phyloP scores from a whole-genome alignment of 2,329 filamentous ascomycete genomes.

The Diaporthe destruens region DNA sequence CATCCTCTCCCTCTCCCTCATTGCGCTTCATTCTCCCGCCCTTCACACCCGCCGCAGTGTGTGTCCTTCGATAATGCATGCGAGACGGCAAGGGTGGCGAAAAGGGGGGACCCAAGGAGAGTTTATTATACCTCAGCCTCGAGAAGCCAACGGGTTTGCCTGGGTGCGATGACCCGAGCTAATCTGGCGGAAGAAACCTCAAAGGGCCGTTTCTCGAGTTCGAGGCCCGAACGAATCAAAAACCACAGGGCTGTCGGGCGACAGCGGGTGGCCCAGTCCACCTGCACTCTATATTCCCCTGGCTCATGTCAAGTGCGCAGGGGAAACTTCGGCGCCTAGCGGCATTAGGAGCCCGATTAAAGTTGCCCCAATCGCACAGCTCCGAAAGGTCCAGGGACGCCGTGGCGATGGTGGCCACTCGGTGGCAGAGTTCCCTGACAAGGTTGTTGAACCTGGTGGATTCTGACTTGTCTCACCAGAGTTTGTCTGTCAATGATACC shows the following conservation, averaged over 20 bases:
- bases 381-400: background rate
- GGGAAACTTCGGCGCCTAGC: background rate
- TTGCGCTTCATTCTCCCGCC: background rate
- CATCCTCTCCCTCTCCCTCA: background rate
- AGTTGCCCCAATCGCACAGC: conserved; percentile 15
- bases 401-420: conserved; percentile 7
- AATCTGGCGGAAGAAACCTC: conserved; percentile 8
- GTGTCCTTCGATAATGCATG: background rate
- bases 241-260: background rate
- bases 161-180: background rate
- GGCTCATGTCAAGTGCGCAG: background rate
- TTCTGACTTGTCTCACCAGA: background rate
- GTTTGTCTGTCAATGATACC: conserved; percentile 21
- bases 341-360: background rate
- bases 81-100: background rate
- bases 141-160: background rate
- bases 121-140: background rate
- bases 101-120: background rate
- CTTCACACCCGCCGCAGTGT: background rate
- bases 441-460: background rate
- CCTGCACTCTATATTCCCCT: background rate
- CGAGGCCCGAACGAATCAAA: background rate
- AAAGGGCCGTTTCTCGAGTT: background rate
- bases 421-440: background rate
- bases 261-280: conserved; percentile 3